phyloP scores from a whole-genome alignment of 495 filamentous ascomycete species.

The Letharia lupina region DNA sequence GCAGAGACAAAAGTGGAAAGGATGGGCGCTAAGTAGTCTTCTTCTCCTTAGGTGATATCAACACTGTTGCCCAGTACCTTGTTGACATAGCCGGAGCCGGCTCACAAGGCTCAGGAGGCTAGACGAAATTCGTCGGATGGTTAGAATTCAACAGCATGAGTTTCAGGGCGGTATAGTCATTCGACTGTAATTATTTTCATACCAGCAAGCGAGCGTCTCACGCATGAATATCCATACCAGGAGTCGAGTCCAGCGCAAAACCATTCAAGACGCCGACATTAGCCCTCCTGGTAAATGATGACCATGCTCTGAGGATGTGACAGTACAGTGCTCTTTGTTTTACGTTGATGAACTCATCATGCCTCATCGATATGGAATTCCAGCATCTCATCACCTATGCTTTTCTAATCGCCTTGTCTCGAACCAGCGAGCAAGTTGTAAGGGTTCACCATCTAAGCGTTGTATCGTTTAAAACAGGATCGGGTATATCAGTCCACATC shows the following conservation, averaged over 20 bases:
- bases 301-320: neutral
- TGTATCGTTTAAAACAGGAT: neutral
- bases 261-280: neutral
- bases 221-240: neutral
- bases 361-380: neutral
- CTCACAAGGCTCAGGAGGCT: constrained; percentile 2
- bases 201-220: constrained; percentile 2
- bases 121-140: neutral
- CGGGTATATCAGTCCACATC: neutral
- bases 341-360: neutral
- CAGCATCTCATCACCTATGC: neutral
- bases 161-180: neutral
- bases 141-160: neutral
- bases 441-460: neutral
- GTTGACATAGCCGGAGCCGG: constrained; percentile 11
- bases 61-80: constrained; percentile 12
- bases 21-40: constrained; percentile 17
- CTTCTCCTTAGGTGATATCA: constrained; percentile 18
- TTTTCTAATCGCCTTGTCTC: neutral
- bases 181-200: constrained; percentile 1
- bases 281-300: neutral
- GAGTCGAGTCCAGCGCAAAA: neutral
- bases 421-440: neutral
- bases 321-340: neutral
- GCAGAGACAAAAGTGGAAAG: constrained; percentile 11